A percentile compares a stretch with the other conserved stretches of the same genome.
Evolutionary conservation across 2,329 filamentous ascomycete genomes (phyloP).

Genomic region (Colletotrichum costaricense): DNA sequence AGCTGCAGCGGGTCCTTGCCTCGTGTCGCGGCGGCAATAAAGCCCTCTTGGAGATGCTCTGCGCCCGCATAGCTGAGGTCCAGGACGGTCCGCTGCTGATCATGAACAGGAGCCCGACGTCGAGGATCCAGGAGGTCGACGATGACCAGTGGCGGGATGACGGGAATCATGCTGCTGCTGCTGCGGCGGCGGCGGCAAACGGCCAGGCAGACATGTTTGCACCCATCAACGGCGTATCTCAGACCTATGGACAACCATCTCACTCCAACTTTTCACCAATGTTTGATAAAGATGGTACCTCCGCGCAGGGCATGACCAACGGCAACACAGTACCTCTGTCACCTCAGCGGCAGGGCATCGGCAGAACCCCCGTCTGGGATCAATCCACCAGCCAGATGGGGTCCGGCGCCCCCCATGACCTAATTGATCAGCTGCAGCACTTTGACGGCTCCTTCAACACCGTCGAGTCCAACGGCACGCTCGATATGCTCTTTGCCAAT

Average conservation of each 20-base stretch:
- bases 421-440: conserved; percentile 25
- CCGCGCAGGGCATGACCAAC: neutral
- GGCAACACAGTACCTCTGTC: neutral
- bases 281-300: conserved; percentile 2
- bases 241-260: conserved; percentile 6
- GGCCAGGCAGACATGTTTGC: conserved; percentile 5
- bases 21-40: conserved; percentile 56
- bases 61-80: conserved; percentile 33
- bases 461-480: conserved; percentile 24
- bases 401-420: conserved; percentile 16
- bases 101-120: conserved; percentile 1
- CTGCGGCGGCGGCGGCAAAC: neutral
- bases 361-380: conserved; percentile 9
- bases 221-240: neutral
- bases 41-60: conserved; percentile 49
- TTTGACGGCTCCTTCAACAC: conserved; percentile 30
- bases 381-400: conserved; percentile 2
- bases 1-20: conserved; percentile 52
- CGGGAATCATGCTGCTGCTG: neutral
- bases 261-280: conserved; percentile 20
- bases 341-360: conserved; percentile 5
- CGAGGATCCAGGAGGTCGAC: conserved; percentile 31
- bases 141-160: conserved; percentile 25
- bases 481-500: conserved; percentile 33
- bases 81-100: conserved; percentile 21